A percentile compares a stretch with the other conserved stretches of the same genome.
Evolutionary conservation across 1,139 yeast genomes (phyloP).

Genomic region (Maudiozyma humilis): DNA sequence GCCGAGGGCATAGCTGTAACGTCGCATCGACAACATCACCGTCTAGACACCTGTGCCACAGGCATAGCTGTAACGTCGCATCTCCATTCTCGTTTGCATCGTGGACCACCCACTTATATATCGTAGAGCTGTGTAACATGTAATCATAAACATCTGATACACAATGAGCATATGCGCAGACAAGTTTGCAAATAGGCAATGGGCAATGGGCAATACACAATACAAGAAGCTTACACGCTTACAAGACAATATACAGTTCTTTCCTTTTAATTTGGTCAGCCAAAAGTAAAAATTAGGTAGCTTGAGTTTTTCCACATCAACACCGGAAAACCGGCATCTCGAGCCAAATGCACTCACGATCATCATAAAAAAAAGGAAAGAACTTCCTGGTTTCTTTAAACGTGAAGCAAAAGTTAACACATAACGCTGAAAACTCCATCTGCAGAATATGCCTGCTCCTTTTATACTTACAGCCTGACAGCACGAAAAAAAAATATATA

Average conservation of each 20-base stretch:
- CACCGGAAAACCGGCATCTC: constrained; percentile 47
- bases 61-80: too few relatives aligned
- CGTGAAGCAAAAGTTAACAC: neutral
- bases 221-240: neutral
- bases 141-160: too few relatives aligned
- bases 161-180: neutral
- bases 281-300: constrained; percentile 54
- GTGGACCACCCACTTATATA: neutral
- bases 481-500: neutral
- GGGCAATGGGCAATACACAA: too few relatives aligned
- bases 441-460: neutral
- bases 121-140: neutral
- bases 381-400: constrained; percentile 22
- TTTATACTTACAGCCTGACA: neutral
- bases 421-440: neutral
- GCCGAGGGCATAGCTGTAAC: too few relatives aligned
- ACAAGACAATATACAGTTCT: neutral
- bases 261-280: constrained; percentile 23
- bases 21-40: constrained; percentile 19
- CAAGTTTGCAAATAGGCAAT: neutral
- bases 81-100: constrained; percentile 7
- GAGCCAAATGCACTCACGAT: constrained; percentile 89
- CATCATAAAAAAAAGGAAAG: constrained; percentile 43
- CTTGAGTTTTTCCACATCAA: constrained; percentile 84
- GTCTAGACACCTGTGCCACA: constrained; percentile 13